Conservation (phyloP, 2,329 filamentous ascomycete genomes). For the Paraconiothyrium brasiliense region DNA sequence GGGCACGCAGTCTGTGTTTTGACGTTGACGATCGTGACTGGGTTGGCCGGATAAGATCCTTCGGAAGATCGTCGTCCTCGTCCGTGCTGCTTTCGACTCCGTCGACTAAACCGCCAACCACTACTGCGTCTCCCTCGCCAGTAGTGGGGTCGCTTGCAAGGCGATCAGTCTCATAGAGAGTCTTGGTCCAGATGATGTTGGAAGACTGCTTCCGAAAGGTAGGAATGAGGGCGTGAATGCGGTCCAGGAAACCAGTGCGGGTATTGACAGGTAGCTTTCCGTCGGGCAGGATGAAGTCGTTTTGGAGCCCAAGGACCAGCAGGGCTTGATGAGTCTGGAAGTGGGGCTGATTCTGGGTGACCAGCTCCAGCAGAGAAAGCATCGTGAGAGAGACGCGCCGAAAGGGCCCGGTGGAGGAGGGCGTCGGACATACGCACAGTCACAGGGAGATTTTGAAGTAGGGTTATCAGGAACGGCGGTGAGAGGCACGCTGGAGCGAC, state of each 20-base stretch:
- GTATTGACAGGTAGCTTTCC: slow-evolving; percentile 73
- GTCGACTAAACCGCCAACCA: slow-evolving; percentile 52
- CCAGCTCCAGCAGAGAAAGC: slow-evolving; percentile 54
- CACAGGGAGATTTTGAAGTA: slow-evolving; percentile 4
- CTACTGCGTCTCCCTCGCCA: slow-evolving; percentile 57
- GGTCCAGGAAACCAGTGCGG: slow-evolving; percentile 72
- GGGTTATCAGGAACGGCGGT: slow-evolving; percentile 17
- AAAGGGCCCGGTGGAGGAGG: background rate
- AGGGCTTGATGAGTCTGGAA: slow-evolving; percentile 74
- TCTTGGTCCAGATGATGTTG: slow-evolving; percentile 85
- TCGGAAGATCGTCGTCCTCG: slow-evolving; percentile 44
- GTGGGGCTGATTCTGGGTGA: slow-evolving; percentile 58
- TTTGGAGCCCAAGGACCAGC: slow-evolving; percentile 86
- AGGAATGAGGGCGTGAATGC: slow-evolving; percentile 71
- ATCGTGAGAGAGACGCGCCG: slow-evolving; percentile 13
- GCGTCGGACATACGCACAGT: slow-evolving; percentile 21
- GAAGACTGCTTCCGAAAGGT: slow-evolving; percentile 75
- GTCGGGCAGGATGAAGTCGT: slow-evolving; percentile 79
- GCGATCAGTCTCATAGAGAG: slow-evolving; percentile 73
- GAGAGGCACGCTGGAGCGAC: slow-evolving; percentile 20
- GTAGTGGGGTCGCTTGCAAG: slow-evolving; percentile 61
- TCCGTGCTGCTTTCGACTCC: slow-evolving; percentile 46
- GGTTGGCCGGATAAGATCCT: slow-evolving; percentile 34
- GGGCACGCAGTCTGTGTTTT: slow-evolving; percentile 47
- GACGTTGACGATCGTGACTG: slow-evolving; percentile 40